Conservation (phyloP, 768 basidiomycete species). For the Saitozyma podzolica region DNA sequence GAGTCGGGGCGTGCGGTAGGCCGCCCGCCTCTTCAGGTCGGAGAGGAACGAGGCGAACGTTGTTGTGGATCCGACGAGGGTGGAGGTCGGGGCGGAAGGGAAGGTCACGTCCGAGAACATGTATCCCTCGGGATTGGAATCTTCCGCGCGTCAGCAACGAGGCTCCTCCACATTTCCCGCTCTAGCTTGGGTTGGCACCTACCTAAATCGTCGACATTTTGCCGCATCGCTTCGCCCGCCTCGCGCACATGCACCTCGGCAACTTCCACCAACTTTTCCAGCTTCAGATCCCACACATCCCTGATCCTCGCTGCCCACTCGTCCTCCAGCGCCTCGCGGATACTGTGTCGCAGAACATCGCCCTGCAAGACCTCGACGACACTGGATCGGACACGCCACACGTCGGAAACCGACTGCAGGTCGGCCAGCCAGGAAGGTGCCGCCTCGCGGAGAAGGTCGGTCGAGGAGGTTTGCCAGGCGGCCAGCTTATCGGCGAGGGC, state of each 20-base stretch:
- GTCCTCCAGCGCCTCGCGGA: constrained; percentile 27
- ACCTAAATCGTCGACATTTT: too few species aligned
- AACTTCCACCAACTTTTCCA: constrained; percentile 9
- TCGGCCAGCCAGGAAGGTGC: constrained; percentile 33
- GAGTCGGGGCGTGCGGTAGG: constrained; percentile 31
- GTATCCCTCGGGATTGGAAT: constrained; percentile 19
- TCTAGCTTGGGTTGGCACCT: background rate
- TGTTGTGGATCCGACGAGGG: constrained; percentile 19
- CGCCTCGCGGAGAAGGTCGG: constrained; percentile 20
- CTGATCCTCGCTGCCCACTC: constrained; percentile 30
- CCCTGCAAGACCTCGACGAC: constrained; percentile 9
- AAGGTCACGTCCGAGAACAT: constrained; percentile 35
- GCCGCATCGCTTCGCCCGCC: constrained; percentile 4
- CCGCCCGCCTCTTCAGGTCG: constrained; percentile 18
- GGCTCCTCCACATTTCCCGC: background rate
- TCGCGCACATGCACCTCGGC: constrained; percentile 13
- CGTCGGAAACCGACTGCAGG: constrained; percentile 21
- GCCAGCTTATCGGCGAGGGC: constrained; percentile 14
- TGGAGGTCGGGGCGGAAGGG: constrained; percentile 25
- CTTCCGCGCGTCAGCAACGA: too few species aligned
- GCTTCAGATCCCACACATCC: constrained; percentile 29
- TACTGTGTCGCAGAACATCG: constrained; percentile 19
- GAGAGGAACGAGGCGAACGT: constrained; percentile 27
- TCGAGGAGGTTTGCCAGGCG: constrained; percentile 23
- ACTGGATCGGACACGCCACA: constrained; percentile 29